Percentiles rank a stretch among this genome's conserved stretches.
Evolutionary conservation across 2,329 filamentous ascomycete genomes (phyloP).

Genomic region (Aspergillus uvarum): DNA sequence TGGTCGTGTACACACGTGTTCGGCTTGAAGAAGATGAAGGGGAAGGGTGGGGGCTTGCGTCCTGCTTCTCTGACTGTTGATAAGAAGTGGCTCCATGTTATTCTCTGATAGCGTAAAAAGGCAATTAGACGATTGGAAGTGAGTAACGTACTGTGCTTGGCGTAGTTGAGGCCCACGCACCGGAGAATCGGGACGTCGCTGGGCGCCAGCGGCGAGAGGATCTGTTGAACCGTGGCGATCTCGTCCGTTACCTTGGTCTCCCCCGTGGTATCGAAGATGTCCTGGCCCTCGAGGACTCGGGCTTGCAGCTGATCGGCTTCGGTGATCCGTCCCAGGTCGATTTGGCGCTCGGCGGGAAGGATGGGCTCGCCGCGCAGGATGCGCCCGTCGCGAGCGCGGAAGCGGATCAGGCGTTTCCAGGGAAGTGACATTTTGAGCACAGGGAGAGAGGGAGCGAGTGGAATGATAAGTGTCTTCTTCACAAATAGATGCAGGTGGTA

Average conservation of each 20-base stretch:
- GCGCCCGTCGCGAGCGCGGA: constrained; percentile 53
- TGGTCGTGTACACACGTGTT: constrained; percentile 62
- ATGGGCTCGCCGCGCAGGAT: constrained; percentile 56
- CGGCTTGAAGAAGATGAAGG: constrained; percentile 70
- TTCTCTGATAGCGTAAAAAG: too few relatives aligned
- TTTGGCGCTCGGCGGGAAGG: constrained; percentile 30
- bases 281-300: constrained; percentile 52
- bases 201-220: constrained; percentile 54
- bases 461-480: too few relatives aligned
- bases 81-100: background rate
- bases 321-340: constrained; percentile 51
- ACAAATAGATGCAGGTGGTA: too few relatives aligned
- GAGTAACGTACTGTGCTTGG: constrained; percentile 51
- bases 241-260: constrained; percentile 55
- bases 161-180: constrained; percentile 62
- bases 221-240: constrained; percentile 52
- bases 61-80: constrained; percentile 52
- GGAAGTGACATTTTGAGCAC: constrained; percentile 21
- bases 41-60: constrained; percentile 56
- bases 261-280: constrained; percentile 51
- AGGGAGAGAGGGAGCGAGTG: too few relatives aligned
- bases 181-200: constrained; percentile 57
- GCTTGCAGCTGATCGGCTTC: constrained; percentile 52
- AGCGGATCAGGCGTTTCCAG: constrained; percentile 58
- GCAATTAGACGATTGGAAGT: too few relatives aligned